Evolutionary conservation across 768 basidiomycete genomes (phyloP).

Genomic region (Boletus barrowsii): DNA sequence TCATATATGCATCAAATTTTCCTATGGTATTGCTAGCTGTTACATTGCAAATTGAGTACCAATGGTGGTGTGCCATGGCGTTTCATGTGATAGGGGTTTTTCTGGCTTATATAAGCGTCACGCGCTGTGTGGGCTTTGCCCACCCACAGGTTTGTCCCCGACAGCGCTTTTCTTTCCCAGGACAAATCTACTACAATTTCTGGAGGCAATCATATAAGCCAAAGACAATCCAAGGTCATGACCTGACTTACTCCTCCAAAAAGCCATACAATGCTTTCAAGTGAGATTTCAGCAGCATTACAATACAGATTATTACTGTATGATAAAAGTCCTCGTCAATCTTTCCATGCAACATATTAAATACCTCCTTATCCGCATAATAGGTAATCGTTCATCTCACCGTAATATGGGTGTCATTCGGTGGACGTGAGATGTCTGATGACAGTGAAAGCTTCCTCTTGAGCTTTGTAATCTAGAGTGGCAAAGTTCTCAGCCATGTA

Average conservation of each 20-base stretch:
- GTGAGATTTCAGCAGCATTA: slow-evolving; percentile 84
- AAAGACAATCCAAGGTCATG: neutral
- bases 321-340: no score
- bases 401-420: neutral
- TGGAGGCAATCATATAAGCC: slow-evolving; percentile 28
- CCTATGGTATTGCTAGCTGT: no score
- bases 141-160: slow-evolving; percentile 86
- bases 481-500: slow-evolving; percentile 97
- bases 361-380: no score
- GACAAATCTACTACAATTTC: slow-evolving; percentile 89
- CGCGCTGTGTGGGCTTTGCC: no score
- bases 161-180: slow-evolving; percentile 85
- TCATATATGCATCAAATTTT: no score
- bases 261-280: slow-evolving; percentile 80
- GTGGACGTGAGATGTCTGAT: slow-evolving; percentile 70
- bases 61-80: no score
- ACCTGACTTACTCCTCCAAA: slow-evolving; percentile 77
- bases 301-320: slow-evolving; percentile 78
- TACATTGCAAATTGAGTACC: no score
- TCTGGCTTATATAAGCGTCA: no score
- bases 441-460: slow-evolving; percentile 87
- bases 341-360: no score
- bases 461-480: slow-evolving; percentile 89
- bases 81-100: no score
- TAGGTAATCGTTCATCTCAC: slow-evolving; percentile 36